These are phyloP conservation scores for Plicaturopsis crispa DNA, from an alignment of 768 basidiomycete species.

Conservation along the genomic window DNA sequence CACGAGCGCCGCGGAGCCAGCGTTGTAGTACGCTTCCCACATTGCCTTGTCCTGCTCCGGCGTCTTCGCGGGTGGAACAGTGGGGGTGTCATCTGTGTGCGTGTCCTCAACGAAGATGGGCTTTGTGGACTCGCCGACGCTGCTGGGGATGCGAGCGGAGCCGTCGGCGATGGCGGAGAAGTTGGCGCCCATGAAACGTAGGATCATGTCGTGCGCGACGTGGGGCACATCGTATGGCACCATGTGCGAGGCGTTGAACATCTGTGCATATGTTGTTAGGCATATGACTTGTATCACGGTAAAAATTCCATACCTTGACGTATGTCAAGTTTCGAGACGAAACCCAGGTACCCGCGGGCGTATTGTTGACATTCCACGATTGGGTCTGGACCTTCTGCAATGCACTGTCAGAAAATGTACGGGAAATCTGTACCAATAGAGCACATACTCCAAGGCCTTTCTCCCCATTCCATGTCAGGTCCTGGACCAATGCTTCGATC, in stretches of 20 bases:
- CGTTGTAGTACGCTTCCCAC: slow-evolving; percentile 98
- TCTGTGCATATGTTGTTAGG: slow-evolving; percentile 34
- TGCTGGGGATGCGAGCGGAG: slow-evolving; percentile 74
- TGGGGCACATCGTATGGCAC: slow-evolving; percentile 83
- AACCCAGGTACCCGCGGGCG: slow-evolving; percentile 87
- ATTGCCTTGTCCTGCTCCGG: slow-evolving; percentile 77
- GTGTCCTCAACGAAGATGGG: slow-evolving; percentile 48
- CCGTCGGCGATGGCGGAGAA: slow-evolving; percentile 75
- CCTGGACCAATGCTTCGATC: slow-evolving; percentile 76
- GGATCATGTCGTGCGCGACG: slow-evolving; percentile 94
- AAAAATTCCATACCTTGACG: slow-evolving; percentile 54
- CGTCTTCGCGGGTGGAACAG: slow-evolving; percentile 45
- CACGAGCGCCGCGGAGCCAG: slow-evolving; percentile 82
- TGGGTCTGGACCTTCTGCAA: slow-evolving; percentile 58
- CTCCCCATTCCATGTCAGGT: slow-evolving; percentile 79
- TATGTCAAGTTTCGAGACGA: slow-evolving; percentile 87
- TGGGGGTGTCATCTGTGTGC: slow-evolving; percentile 24
- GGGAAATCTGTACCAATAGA: neutral
- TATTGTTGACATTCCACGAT: slow-evolving; percentile 68
- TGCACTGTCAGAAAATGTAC: slow-evolving; percentile 6
- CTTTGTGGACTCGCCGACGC: slow-evolving; percentile 62
- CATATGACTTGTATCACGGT: neutral
- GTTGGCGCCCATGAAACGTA: slow-evolving; percentile 93
- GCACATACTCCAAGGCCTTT: slow-evolving; percentile 74
- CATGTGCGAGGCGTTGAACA: slow-evolving; percentile 96